These are phyloP conservation scores for Lasiosphaeriaceae sp. DNA, from an alignment of 495 filamentous ascomycete species.

Conservation along the genomic window DNA sequence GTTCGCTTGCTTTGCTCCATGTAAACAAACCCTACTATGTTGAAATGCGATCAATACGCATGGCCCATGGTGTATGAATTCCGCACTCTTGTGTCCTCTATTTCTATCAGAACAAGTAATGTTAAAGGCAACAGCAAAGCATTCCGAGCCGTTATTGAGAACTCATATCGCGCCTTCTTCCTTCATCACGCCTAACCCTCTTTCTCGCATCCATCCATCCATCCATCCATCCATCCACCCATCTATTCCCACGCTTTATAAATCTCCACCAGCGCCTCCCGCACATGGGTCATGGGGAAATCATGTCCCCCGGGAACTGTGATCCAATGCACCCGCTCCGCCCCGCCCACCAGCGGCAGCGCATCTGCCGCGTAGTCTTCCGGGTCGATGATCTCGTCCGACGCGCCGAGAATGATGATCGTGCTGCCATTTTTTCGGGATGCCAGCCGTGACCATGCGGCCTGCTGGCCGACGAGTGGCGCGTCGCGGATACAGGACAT, in stretches of 20 bases:
- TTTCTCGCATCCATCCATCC: too few species aligned
- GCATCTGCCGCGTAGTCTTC: slow-evolving; percentile 34
- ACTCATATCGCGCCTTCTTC: too few species aligned
- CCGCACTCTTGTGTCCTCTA: too few species aligned
- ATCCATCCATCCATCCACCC: too few species aligned
- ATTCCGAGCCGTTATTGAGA: too few species aligned
- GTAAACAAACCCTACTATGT: too few species aligned
- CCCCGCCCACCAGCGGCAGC: slow-evolving; percentile 35
- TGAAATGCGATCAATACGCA: too few species aligned
- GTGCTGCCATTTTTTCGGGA: slow-evolving; percentile 38
- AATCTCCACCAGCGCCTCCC: slow-evolving; percentile 38
- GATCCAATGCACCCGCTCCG: slow-evolving; percentile 37
- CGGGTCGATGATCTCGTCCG: slow-evolving; percentile 47
- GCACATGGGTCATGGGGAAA: slow-evolving; percentile 44
- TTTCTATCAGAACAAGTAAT: too few species aligned
- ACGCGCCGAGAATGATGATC: slow-evolving; percentile 43
- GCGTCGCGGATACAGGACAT: slow-evolving; percentile 45
- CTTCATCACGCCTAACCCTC: not conserved
- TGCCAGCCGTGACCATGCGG: slow-evolving; percentile 44
- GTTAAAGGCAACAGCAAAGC: too few species aligned
- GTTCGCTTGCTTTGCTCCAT: too few species aligned
- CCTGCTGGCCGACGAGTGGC: slow-evolving; percentile 46
- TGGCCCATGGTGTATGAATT: too few species aligned
- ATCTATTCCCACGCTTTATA: slow-evolving; percentile 35
- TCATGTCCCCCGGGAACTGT: slow-evolving; percentile 47